These are phyloP conservation scores for Claviceps sp. DNA, from an alignment of 2,329 filamentous ascomycete species.

Conservation along the genomic window DNA sequence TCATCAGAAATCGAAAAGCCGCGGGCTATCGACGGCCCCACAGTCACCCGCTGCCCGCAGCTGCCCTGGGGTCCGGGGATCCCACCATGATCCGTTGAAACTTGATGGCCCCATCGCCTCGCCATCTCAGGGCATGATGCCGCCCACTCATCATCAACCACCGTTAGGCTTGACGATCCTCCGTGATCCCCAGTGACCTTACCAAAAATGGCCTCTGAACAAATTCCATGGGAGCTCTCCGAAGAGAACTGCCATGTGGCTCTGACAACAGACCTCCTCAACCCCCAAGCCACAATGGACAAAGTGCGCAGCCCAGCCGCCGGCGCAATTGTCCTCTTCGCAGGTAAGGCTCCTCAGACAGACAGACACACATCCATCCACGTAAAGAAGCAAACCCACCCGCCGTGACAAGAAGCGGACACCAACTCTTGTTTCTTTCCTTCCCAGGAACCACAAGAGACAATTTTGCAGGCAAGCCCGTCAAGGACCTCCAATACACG, in stretches of 20 bases:
- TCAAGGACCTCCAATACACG: conserved; percentile 62
- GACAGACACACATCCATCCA: not conserved
- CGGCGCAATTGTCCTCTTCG: conserved; percentile 65
- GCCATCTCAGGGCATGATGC: not conserved
- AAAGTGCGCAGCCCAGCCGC: conserved; percentile 59
- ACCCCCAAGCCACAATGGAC: conserved; percentile 44
- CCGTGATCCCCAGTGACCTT: not conserved
- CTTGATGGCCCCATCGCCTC: not conserved
- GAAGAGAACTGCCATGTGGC: conserved; percentile 49
- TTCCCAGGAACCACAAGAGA: conserved; percentile 59
- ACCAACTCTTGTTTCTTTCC: not conserved
- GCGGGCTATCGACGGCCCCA: too few species aligned
- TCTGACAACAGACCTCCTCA: conserved; percentile 50
- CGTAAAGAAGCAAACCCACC: not conserved
- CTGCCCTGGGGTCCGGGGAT: too few species aligned
- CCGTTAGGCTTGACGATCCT: not conserved
- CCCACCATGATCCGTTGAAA: not conserved
- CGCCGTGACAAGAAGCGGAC: not conserved
- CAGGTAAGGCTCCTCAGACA: conserved; percentile 34
- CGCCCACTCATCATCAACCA: not conserved
- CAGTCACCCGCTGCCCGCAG: too few species aligned
- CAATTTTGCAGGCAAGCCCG: conserved; percentile 56
- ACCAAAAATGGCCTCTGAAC: conserved; percentile 5
- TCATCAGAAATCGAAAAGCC: too few species aligned
- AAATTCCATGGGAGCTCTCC: conserved; percentile 25